Conservation (phyloP, 371 early-diverging fungal genomes). For the Actinomucor elegans region DNA sequence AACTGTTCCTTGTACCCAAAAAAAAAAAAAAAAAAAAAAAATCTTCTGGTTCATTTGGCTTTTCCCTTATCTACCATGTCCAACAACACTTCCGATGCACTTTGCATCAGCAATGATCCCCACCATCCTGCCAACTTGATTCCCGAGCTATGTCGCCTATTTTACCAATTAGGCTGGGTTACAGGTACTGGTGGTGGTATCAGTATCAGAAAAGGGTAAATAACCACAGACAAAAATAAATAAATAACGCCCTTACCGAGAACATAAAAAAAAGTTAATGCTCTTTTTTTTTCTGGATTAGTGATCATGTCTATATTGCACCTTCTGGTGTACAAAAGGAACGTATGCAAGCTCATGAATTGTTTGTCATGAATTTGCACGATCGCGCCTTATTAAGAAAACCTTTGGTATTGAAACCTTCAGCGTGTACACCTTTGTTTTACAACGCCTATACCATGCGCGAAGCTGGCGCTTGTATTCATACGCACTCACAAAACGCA, state of each 20-base stretch:
- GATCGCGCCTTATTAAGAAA: slow-evolving; percentile 66
- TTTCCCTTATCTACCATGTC: background rate
- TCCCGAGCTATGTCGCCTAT: slow-evolving; percentile 88
- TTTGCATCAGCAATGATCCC: slow-evolving; percentile 64
- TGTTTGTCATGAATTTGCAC: slow-evolving; percentile 79
- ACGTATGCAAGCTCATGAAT: slow-evolving; percentile 79
- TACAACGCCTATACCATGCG: slow-evolving; percentile 89
- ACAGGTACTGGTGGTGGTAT: slow-evolving; percentile 97
- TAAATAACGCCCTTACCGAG: too few relatives aligned
- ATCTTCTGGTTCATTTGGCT: background rate
- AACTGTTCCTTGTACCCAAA: too few relatives aligned
- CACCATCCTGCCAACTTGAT: slow-evolving; percentile 88
- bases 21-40: background rate
- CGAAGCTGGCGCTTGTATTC: slow-evolving; percentile 94
- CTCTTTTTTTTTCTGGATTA: slow-evolving; percentile 13
- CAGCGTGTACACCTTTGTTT: slow-evolving; percentile 95
- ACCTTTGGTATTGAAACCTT: slow-evolving; percentile 72
- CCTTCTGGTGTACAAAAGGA: slow-evolving; percentile 97
- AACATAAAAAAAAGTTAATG: background rate
- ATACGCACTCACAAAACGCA: slow-evolving; percentile 95
- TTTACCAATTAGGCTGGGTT: slow-evolving; percentile 93
- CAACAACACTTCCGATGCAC: slow-evolving; percentile 21
- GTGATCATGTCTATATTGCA: slow-evolving; percentile 84
- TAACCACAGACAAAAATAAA: background rate
- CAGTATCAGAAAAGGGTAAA: slow-evolving; percentile 79